Conservation (phyloP, 1,284 basidiomycete species). For the Fomitiporia mediterranea region DNA sequence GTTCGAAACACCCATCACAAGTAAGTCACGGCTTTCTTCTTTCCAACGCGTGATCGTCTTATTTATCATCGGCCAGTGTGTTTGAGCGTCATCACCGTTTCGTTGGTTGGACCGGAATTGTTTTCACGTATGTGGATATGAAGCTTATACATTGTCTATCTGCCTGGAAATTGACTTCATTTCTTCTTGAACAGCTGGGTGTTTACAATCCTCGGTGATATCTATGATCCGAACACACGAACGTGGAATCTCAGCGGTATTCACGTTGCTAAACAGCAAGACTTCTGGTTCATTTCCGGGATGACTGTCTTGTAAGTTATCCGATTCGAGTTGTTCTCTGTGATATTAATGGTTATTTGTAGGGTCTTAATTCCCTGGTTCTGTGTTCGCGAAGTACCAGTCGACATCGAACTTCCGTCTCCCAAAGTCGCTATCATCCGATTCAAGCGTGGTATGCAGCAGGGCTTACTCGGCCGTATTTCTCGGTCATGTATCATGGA, state of each 20-base stretch:
- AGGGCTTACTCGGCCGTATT: conserved; percentile 53
- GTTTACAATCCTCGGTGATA: conserved; percentile 62
- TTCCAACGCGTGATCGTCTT: not conserved
- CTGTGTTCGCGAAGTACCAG: conserved; percentile 64
- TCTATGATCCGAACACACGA: conserved; percentile 47
- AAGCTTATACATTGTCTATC: conserved; percentile 21
- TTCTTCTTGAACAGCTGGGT: conserved; percentile 36
- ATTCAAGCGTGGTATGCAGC: conserved; percentile 61
- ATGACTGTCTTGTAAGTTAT: conserved; percentile 66
- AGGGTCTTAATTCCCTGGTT: conserved; percentile 73
- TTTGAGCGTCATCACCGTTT: conserved; percentile 76
- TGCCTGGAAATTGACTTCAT: not conserved
- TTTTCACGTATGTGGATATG: conserved; percentile 2
- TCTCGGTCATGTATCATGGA: conserved; percentile 54
- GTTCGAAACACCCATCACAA: conserved; percentile 74
- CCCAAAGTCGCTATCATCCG: conserved; percentile 56
- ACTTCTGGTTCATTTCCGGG: conserved; percentile 68
- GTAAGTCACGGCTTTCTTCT: conserved; percentile 36
- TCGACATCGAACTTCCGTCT: conserved; percentile 69
- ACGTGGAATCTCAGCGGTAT: conserved; percentile 52
- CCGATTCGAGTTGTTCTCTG: not conserved
- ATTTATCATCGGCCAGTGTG: conserved; percentile 38
- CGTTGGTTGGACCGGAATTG: conserved; percentile 55
- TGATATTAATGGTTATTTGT: conserved; percentile 20
- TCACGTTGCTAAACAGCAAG: conserved; percentile 58